Evolutionary conservation across 768 basidiomycete species (phyloP), one percentile per base, ranked within the genome.

Genomic region (Hericium coralloides): DNA sequence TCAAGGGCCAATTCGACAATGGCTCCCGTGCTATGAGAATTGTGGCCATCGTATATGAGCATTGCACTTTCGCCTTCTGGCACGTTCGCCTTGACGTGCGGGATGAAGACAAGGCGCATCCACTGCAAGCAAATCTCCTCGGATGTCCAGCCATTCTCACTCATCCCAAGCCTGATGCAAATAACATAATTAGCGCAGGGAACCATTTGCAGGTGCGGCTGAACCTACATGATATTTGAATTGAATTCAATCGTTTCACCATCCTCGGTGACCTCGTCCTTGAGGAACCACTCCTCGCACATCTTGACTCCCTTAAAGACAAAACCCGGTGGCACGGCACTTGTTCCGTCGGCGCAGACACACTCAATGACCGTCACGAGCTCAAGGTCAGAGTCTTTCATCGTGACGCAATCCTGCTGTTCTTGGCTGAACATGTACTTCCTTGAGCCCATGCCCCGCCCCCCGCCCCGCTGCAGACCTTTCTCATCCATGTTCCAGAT

Each of bases 311-410:
- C 31, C 48, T 73, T 49, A 57, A 74, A 77, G 37, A 79, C 69
- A 22, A 79, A 68, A 8, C 65, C 64, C 2, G 77, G 75, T 12
- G 50, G 59, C 4, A 76, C 25, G 25, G 25, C 52, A 9, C 63
- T 63, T 17, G 50, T 25, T 4, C 75, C 76, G 65, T 73, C 73
- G 12, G 79, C 73, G n/a, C 71, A 74, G 4, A 76, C 62, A 52
- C 68, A 67, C 59, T 80, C 75, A 43, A 81, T 72, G 25, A 79
- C 64, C 0, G 78, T 80, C 14, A 80, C 71, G 1, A 78, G 68
- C 59, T 80, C 74, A 2, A 72, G 62, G 56, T 73, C 72, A 17
- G 62, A 72, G 60, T 63, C 68, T 8, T 61, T 55, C 6, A 66
- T 55, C 20, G n/a, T 12, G 23, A 38, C 38, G 18, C 31, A 38